These are phyloP conservation scores for Fennellomyces sp. DNA, from an alignment of 371 early-diverging fungal species.

Conservation along the genomic window DNA sequence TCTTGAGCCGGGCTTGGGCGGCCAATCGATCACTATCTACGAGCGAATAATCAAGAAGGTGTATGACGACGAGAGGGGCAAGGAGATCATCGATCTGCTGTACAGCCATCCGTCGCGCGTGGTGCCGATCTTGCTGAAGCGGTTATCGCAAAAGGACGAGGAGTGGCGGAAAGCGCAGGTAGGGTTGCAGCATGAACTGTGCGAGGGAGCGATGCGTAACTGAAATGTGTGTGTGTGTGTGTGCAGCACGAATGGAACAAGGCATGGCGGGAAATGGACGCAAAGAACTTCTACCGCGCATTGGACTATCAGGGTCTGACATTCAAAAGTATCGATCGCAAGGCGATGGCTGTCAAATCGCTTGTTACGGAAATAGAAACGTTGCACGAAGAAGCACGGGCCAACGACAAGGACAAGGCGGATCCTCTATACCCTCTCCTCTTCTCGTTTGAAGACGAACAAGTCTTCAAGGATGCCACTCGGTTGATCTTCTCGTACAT, in stretches of 20 bases:
- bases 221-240: too few relatives aligned
- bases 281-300: conserved; percentile 95
- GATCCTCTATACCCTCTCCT: conserved; percentile 59
- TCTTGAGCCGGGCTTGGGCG: conserved; percentile 81
- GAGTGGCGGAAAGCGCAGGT: conserved; percentile 80
- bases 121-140: conserved; percentile 93
- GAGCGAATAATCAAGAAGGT: conserved; percentile 88
- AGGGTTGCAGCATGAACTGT: conserved; percentile 65
- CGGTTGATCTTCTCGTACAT: conserved; percentile 57
- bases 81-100: conserved; percentile 93
- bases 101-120: conserved; percentile 90
- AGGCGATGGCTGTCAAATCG: conserved; percentile 72
- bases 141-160: conserved; percentile 96
- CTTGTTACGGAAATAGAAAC: conserved; percentile 85
- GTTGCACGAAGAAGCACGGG: conserved; percentile 53
- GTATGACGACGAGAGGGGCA: conserved; percentile 86
- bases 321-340: conserved; percentile 90
- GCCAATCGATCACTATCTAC: conserved; percentile 85
- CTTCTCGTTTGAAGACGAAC: conserved; percentile 60
- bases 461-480: conserved; percentile 66
- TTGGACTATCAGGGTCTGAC: conserved; percentile 93
- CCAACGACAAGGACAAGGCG: background rate
- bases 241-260: conserved; percentile 91
- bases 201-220: conserved; percentile 15
- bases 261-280: conserved; percentile 94